These are phyloP conservation scores for Penicillium sp. DNA, from an alignment of 2,329 filamentous ascomycete species.

Conservation along the genomic window DNA sequence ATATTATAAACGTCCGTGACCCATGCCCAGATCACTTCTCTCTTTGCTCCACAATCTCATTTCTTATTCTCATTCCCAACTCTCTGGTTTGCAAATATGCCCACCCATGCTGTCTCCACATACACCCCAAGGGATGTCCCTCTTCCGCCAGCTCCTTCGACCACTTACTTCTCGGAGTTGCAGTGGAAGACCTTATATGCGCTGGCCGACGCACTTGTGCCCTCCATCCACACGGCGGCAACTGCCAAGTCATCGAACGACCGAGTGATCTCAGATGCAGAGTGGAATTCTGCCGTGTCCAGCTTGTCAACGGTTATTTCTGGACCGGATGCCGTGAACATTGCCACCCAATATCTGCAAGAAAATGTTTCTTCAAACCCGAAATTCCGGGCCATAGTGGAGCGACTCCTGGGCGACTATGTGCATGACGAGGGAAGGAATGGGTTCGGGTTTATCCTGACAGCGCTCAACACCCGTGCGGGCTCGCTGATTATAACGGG, in stretches of 20 bases:
- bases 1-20: background rate
- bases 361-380: constrained; percentile 49
- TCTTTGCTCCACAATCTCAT: background rate
- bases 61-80: background rate
- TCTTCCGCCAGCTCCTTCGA: constrained; percentile 47
- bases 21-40: background rate
- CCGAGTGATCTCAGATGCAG: constrained; percentile 39
- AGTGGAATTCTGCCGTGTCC: constrained; percentile 41
- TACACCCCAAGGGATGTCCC: constrained; percentile 40
- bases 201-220: constrained; percentile 57
- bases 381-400: constrained; percentile 49
- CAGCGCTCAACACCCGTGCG: constrained; percentile 53
- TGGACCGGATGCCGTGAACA: constrained; percentile 32
- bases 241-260: constrained; percentile 33
- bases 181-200: constrained; percentile 61
- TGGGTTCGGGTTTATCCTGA: constrained; percentile 52
- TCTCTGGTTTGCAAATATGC: background rate
- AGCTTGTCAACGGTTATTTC: constrained; percentile 27
- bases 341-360: constrained; percentile 47
- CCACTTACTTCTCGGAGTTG: constrained; percentile 50
- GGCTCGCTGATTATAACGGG: constrained; percentile 59
- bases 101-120: background rate
- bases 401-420: constrained; percentile 48
- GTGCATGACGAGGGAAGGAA: constrained; percentile 50
- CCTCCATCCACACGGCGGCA: constrained; percentile 47